Percentiles rank a stretch among this genome's conserved stretches.
Conservation (phyloP, 1,284 basidiomycete species). For the Ustilago crameri region DNA sequence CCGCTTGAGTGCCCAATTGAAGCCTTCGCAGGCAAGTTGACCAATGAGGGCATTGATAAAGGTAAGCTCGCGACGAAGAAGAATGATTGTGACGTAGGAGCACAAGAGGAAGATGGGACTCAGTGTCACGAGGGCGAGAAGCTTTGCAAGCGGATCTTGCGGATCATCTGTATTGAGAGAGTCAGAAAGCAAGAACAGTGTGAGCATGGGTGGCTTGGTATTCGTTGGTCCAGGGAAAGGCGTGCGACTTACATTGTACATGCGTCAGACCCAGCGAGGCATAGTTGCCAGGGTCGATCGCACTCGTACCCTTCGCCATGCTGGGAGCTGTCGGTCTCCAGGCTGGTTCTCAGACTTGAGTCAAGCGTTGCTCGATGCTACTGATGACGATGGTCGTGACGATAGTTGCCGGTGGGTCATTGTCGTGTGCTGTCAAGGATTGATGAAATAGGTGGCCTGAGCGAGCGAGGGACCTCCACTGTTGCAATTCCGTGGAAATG, state of each 20-base stretch:
- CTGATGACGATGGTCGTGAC: slow-evolving; percentile 1
- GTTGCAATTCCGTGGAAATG: too few species aligned
- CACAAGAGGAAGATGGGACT: slow-evolving; percentile 63
- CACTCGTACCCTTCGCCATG: slow-evolving; percentile 41
- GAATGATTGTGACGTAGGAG: slow-evolving; percentile 79
- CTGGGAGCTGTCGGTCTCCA: not conserved
- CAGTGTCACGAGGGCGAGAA: slow-evolving; percentile 61
- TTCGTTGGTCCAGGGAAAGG: not conserved
- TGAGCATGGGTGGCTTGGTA: not conserved
- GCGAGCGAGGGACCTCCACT: not conserved
- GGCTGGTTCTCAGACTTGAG: not conserved
- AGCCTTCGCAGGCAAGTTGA: slow-evolving; percentile 78
- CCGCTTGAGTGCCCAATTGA: slow-evolving; percentile 80
- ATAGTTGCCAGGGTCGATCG: slow-evolving; percentile 54
- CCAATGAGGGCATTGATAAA: slow-evolving; percentile 85
- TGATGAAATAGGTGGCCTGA: not conserved
- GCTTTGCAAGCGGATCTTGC: slow-evolving; percentile 47
- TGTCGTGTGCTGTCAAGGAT: too few species aligned
- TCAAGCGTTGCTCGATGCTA: not conserved
- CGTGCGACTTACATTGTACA: slow-evolving; percentile 55
- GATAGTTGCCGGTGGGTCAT: too few species aligned
- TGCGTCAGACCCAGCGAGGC: slow-evolving; percentile 62
- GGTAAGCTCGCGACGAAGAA: slow-evolving; percentile 80
- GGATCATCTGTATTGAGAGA: slow-evolving; percentile 43
- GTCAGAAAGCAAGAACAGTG: not conserved